phyloP scores from a whole-genome alignment of 1,284 basidiomycete species.

The Ganoderma sinense region DNA sequence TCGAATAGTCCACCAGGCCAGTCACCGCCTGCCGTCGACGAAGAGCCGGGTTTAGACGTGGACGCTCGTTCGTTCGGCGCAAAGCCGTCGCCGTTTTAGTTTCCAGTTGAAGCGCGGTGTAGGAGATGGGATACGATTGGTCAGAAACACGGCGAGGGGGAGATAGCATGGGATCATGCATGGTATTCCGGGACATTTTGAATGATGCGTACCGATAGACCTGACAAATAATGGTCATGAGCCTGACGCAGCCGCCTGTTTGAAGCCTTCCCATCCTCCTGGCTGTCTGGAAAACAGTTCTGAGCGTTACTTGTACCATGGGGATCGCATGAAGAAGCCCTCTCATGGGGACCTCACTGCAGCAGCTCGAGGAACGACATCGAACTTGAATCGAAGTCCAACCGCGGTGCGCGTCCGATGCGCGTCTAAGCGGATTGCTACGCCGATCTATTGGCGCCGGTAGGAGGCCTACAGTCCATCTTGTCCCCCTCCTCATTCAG shows the following conservation, averaged over 20 bases:
- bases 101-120: neutral
- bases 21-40: neutral
- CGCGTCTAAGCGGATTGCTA: neutral
- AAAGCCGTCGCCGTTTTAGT: neutral
- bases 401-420: neutral
- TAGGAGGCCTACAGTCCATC: too few relatives aligned
- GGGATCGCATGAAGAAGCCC: neutral
- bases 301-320: neutral
- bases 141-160: neutral
- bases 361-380: neutral
- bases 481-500: too few relatives aligned
- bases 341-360: neutral
- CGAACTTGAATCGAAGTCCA: neutral
- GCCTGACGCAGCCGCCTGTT: conserved; percentile 6
- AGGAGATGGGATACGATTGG: conserved; percentile 5
- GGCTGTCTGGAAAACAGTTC: neutral
- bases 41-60: neutral
- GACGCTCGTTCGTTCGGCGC: neutral
- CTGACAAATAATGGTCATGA: conserved; percentile 4
- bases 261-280: neutral
- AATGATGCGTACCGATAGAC: conserved; percentile 3
- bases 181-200: conserved; percentile 5
- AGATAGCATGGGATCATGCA: conserved; percentile 12
- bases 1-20: neutral
- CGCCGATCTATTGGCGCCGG: too few relatives aligned